Percentiles rank a stretch among this genome's conserved stretches.
phyloP scores from a whole-genome alignment of 139 green algal species.

The Closterium sp. region DNA sequence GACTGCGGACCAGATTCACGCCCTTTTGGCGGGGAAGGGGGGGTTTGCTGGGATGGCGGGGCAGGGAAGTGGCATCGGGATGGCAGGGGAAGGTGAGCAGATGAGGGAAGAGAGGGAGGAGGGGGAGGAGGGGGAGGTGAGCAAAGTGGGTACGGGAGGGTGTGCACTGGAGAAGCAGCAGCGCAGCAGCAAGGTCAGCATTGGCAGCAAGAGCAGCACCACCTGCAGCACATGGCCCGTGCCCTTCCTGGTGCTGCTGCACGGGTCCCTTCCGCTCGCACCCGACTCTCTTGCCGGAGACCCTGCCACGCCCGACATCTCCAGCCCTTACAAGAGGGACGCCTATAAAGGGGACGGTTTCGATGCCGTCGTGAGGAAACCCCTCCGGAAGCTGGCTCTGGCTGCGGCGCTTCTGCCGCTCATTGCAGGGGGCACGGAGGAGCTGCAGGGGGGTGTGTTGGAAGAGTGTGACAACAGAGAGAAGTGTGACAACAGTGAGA shows the following conservation, averaged over 20 bases:
- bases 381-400: slow-evolving; percentile 20
- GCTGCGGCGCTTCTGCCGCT: slow-evolving; percentile 6
- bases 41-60: too few relatives aligned
- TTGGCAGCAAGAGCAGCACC: too few relatives aligned
- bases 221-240: background rate
- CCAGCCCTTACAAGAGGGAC: background rate
- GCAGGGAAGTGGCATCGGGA: too few relatives aligned
- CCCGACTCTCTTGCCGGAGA: background rate
- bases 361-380: slow-evolving; percentile 31
- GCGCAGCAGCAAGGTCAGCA: too few relatives aligned
- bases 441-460: background rate
- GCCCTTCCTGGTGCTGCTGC: background rate
- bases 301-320: background rate
- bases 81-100: background rate
- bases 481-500: background rate
- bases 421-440: background rate
- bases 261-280: background rate
- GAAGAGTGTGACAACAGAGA: background rate
- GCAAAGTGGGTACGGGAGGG: background rate
- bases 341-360: background rate
- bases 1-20: background rate
- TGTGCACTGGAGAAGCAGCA: too few relatives aligned
- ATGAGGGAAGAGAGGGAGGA: background rate
- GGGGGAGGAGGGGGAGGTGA: background rate
- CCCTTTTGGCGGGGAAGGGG: background rate